Evolutionary conservation across 31 red algal species (phyloP).

Genomic region (Porphyra umbilicalis): DNA sequence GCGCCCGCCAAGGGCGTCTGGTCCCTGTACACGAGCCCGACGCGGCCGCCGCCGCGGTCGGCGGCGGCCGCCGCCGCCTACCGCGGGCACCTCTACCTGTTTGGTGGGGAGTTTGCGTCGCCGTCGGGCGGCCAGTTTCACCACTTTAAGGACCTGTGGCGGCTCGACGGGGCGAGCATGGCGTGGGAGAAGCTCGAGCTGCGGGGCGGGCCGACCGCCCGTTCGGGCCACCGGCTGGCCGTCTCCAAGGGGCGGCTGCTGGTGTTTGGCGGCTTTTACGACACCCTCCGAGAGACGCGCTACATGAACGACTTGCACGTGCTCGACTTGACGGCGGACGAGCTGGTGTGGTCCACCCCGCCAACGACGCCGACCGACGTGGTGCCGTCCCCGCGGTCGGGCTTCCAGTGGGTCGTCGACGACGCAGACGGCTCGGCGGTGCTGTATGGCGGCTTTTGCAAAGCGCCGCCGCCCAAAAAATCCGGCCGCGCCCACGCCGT

Average conservation of each 20-base stretch:
- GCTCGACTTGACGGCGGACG: conserved; percentile 53
- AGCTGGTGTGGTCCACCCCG: conserved; percentile 61
- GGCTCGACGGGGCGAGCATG: conserved; percentile 53
- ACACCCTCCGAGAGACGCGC: conserved; percentile 44
- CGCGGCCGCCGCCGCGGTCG: conserved; percentile 54
- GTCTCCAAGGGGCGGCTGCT: conserved; percentile 42
- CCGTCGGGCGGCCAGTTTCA: conserved; percentile 53
- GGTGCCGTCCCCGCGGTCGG: conserved; percentile 51
- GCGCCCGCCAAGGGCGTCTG: conserved; percentile 53
- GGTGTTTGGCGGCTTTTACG: conserved; percentile 73
- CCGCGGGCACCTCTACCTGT: conserved; percentile 64
- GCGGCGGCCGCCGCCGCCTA: conserved; percentile 50
- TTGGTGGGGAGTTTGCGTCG: conserved; percentile 72
- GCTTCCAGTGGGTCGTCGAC: conserved; percentile 63
- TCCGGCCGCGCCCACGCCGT: conserved; percentile 41
- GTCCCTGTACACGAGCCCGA: conserved; percentile 53
- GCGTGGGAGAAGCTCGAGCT: conserved; percentile 69
- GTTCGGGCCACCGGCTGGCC: conserved; percentile 65
- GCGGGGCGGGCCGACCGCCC: conserved; percentile 51
- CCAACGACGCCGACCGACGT: conserved; percentile 40
- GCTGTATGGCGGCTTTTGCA: conserved; percentile 73
- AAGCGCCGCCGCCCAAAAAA: conserved; percentile 12
- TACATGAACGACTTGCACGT: conserved; percentile 72
- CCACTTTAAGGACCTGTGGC: conserved; percentile 72
- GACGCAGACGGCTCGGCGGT: conserved; percentile 24